Conservation (phyloP, 129 eudicot genomes). For the Silybum marianum region DNA sequence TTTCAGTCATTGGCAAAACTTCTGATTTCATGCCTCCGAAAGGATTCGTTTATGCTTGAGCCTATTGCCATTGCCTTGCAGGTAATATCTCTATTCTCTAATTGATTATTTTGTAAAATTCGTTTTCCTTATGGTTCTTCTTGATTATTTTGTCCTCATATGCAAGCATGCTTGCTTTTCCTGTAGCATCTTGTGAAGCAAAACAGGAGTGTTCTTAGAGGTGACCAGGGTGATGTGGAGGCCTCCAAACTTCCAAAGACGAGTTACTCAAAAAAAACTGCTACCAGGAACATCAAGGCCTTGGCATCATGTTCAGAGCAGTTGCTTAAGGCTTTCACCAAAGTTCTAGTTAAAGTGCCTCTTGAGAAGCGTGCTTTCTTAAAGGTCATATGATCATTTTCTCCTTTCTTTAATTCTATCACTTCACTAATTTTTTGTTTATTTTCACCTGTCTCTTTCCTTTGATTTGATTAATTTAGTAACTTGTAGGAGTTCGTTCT, state of each 20-base stretch:
- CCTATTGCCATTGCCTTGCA: slow-evolving; percentile 62
- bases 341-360: slow-evolving; percentile 49
- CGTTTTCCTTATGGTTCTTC: background rate
- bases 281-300: slow-evolving; percentile 57
- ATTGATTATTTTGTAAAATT: background rate
- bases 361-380: slow-evolving; percentile 46
- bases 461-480: background rate
- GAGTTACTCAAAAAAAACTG: slow-evolving; percentile 54
- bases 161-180: slow-evolving; percentile 2
- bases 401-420: slow-evolving; percentile 3
- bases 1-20: slow-evolving; percentile 53
- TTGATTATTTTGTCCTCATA: slow-evolving; percentile 4
- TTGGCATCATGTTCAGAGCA: slow-evolving; percentile 65
- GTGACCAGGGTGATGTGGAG: slow-evolving; percentile 41
- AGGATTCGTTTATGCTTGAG: slow-evolving; percentile 71
- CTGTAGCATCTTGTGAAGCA: slow-evolving; percentile 77
- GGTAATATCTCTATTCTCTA: slow-evolving; percentile 37
- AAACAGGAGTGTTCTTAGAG: slow-evolving; percentile 44
- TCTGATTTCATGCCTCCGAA: slow-evolving; percentile 53
- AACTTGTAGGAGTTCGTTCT: background rate
- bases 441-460: background rate
- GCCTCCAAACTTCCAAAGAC: slow-evolving; percentile 29
- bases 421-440: slow-evolving; percentile 4
- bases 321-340: slow-evolving; percentile 59
- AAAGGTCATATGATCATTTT: slow-evolving; percentile 51